Evolutionary conservation across 441 rosid genomes (phyloP), one percentile per base, ranked within the genome.

Genomic region (Cnidoscolus chayamansa): DNA sequence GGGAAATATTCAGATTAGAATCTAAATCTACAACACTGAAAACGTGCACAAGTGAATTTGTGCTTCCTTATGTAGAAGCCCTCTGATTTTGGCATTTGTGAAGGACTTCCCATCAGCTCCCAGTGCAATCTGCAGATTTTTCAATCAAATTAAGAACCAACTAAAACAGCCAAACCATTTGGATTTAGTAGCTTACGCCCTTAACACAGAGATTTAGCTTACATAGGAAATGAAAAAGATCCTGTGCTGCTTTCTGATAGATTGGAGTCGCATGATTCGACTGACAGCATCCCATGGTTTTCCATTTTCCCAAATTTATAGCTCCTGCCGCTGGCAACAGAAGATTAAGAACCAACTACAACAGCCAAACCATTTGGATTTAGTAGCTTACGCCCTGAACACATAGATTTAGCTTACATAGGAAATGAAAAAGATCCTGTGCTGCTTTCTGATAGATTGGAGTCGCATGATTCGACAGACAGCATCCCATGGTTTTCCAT

Each of bases 151-250:
- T 51, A 31, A 35, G 61, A 3, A 54, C 12, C 73, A 55, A 32
- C 49, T 40, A 5, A 4, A 4, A 40, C 0, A 40, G 45, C 45
- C 6, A 40, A 63, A 10, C 63, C 25, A 19, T 60, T 20, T 10
- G 53, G 19, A 56, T 10, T 69, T 49, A 3, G 59, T 17, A 35
- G 9, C 51, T 1, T 10, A 15, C 1, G 1, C 0, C 12, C 25
- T 2, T 0, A 31, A 72, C 51, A 20, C 71, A 7, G 17, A 0
- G 63, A 31, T 63, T 2, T 4, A 68, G 74, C 92, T 84, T 78
- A 92, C 97, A 80, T 83, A 0, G 97, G 97, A 77, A 92, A 90
- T 49, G 94, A 86, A 78, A 92, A 92, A 1, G 97, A 92, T n/a
- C 82, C 90, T 8, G 81, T 65, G 81, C 92, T 84, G 74, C 83